Conservation (phyloP, 1,284 basidiomycete genomes). For the Boletus sp. region DNA sequence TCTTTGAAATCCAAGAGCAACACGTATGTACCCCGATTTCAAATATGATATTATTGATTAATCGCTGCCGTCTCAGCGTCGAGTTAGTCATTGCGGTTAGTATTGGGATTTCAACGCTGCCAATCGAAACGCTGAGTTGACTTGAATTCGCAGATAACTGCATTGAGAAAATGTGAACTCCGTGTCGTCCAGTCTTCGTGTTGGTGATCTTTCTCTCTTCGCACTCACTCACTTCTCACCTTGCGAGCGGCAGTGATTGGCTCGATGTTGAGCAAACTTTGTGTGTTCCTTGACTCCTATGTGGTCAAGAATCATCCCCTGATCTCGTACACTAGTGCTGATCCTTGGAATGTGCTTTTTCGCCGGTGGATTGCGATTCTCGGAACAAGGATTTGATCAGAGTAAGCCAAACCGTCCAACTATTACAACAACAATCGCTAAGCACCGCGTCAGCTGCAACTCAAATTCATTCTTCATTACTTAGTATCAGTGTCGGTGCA, state of each 20-base stretch:
- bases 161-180: constrained; percentile 79
- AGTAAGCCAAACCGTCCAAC: constrained; percentile 41
- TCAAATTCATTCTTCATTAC: constrained; percentile 77
- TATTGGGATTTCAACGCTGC: constrained; percentile 4
- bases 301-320: background rate
- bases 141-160: constrained; percentile 56
- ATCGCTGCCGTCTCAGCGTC: constrained; percentile 42
- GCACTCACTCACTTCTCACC: constrained; percentile 4
- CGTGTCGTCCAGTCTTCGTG: constrained; percentile 78
- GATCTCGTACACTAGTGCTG: constrained; percentile 32
- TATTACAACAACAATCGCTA: background rate
- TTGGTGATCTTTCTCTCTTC: constrained; percentile 36
- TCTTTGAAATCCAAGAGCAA: constrained; percentile 49
- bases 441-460: constrained; percentile 52
- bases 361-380: constrained; percentile 72
- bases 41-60: background rate
- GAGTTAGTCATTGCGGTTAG: constrained; percentile 70
- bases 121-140: constrained; percentile 14
- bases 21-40: constrained; percentile 44
- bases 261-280: constrained; percentile 72
- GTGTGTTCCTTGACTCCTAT: constrained; percentile 38
- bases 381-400: constrained; percentile 72
- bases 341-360: constrained; percentile 79
- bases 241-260: constrained; percentile 56
- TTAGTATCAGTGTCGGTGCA: constrained; percentile 77